A percentile compares a stretch with the other conserved stretches of the same genome.
Evolutionary conservation across 2,329 filamentous ascomycete species (phyloP).

Genomic region (Xylaria arbuscula): DNA sequence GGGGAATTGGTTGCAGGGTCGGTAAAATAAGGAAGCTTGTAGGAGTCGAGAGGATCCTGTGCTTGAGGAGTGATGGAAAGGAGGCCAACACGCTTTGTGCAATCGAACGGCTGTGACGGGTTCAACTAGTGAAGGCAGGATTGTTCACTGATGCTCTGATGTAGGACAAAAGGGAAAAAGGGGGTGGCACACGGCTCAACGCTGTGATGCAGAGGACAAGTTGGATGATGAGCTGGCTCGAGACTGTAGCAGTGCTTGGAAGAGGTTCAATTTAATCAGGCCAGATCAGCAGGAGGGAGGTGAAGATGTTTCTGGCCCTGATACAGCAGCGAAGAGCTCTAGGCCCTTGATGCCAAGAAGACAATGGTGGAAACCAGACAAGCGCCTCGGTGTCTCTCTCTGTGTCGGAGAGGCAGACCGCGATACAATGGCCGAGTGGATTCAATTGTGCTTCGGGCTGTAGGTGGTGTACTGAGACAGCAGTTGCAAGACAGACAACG

Average conservation of each 20-base stretch:
- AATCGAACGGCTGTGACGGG: conserved; percentile 32
- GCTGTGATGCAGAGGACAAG: conserved; percentile 15
- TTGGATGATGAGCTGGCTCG: conserved; percentile 11
- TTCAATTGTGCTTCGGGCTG: background rate
- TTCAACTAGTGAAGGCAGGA: conserved; percentile 37
- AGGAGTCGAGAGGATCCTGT: conserved; percentile 24
- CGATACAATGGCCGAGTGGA: background rate
- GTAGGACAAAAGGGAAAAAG: conserved; percentile 28
- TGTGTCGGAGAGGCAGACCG: background rate
- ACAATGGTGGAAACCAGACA: conserved; percentile 16
- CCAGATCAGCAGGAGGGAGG: conserved; percentile 40
- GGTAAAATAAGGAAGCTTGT: conserved; percentile 19
- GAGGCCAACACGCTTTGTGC: conserved; percentile 30
- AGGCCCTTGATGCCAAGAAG: conserved; percentile 30
- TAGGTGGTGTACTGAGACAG: conserved; percentile 1
- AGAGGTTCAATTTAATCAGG: conserved; percentile 35
- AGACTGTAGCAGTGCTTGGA: conserved; percentile 27
- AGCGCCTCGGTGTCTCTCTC: conserved; percentile 5
- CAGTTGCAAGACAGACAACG: conserved; percentile 5
- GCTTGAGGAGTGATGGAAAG: conserved; percentile 18
- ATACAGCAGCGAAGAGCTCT: conserved; percentile 36
- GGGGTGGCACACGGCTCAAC: conserved; percentile 24
- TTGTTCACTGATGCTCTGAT: conserved; percentile 39
- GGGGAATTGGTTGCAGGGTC: conserved; percentile 13
- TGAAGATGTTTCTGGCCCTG: conserved; percentile 34